Evolutionary conservation across 2,329 filamentous ascomycete species (phyloP).

Genomic region (Cladophialophora yegresii): DNA sequence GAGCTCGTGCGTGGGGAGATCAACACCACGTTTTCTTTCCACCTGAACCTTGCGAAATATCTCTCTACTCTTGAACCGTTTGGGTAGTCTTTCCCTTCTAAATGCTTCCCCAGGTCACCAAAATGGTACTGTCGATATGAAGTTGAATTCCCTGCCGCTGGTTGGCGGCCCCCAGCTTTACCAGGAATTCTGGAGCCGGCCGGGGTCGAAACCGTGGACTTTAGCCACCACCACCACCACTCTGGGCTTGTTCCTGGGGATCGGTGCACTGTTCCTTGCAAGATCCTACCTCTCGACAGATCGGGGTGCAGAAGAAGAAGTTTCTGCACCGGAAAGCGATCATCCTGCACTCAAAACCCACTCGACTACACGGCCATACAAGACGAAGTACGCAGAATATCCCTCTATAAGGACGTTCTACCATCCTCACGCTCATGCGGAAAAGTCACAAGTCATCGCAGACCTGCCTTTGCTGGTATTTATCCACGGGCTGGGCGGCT

Average conservation of each 20-base stretch:
- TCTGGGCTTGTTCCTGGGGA: constrained; percentile 20
- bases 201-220: not conserved
- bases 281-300: constrained; percentile 15
- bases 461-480: constrained; percentile 85
- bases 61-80: not conserved
- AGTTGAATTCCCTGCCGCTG: not conserved
- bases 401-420: constrained; percentile 79
- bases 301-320: not conserved
- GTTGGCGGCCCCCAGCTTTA: not conserved
- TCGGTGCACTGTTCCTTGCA: constrained; percentile 17
- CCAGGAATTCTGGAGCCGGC: constrained; percentile 8
- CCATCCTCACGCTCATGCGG: constrained; percentile 76
- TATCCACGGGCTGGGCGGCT: constrained; percentile 91
- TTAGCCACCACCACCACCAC: constrained; percentile 19
- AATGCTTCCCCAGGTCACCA: not conserved
- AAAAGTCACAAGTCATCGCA: constrained; percentile 70
- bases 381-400: constrained; percentile 70
- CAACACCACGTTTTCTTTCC: constrained; percentile 1
- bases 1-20: constrained; percentile 8
- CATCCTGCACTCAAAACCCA: constrained; percentile 78
- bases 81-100: not conserved
- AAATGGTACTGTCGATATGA: constrained; percentile 6
- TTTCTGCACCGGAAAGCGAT: constrained; percentile 57
- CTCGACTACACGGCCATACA: constrained; percentile 70
- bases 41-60: not conserved